Base-by-base conservation (phyloP, 106 monocot genomes). In the Apostasia ramifera region DNA sequence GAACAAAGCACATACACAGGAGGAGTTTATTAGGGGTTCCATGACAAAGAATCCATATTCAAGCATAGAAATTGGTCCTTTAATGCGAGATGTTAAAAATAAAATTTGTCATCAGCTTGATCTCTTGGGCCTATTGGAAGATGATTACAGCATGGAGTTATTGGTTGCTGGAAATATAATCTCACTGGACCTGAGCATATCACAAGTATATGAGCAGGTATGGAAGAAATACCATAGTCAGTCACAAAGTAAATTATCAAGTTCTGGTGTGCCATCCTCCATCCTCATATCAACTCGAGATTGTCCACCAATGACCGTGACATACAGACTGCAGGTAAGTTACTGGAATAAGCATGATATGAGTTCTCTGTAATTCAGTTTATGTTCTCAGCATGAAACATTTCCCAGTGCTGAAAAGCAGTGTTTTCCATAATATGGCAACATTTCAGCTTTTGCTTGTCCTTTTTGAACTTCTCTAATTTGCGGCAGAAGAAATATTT, bases 11-110 rank as follows among this genome's bases (percentile, higher is more conserved):
- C 98, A 98, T 68, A 93, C 98, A 10, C 98, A 98, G 51, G 98
- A 98, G 75, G 98, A 98, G 74, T 98, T 93, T 63, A 98, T 98
- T 40, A 87, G 98, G 66, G 98, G 98, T 67, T 98, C 98, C 6
- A 98, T 98, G 98, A 90, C 93, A 9, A 98, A 85, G 69, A 98
- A 98, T 77, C 98, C 98, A 44, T 98, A 98, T 75, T 90, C 87
- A 47, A 93, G 93, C 72, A 68, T 73, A 57, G 98, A 98, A 70
- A 90, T 98, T 68, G 98, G 98, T 43, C 87, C 86, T 7, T 74
- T 98, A 58, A 98, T 98, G 98, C 76, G 98, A 61, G 98, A 98
- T 80, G 90, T 88, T 43, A 98, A 93, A 85, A 98, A 98, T 74
- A 98, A 98, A 75, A 98, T 98, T 14, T 98, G 98, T 61, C 84